Evolutionary conservation across 352 stramenopile genomes (phyloP), one percentile per base, ranked within the genome.

Genomic region (Globisporangium cederbergense): DNA sequence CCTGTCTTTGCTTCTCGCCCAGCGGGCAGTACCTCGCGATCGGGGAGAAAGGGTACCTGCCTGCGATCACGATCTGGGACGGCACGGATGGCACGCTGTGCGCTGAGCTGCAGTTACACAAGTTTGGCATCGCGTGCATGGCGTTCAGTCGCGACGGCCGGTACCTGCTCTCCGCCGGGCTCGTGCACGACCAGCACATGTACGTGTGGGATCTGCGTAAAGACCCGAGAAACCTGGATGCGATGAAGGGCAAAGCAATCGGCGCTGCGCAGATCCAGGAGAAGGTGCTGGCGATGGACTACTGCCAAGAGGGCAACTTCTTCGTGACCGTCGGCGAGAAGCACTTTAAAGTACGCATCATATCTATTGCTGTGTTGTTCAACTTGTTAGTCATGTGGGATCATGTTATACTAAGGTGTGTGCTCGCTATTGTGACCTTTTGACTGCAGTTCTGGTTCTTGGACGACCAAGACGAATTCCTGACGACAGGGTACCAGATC

Each of bases 31-130:
- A 82, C 67, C 72, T 97, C 4, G 89, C 88, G 6, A 94, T 96
- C 38, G 88, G 88, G n/a, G 86, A 97, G 71, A 90, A 90, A 73
- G 88, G 89, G 0, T 90, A 93, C 64, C 30, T 83, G 14, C 87
- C 88, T 4, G 78, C 88, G 1, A 93, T 97, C 54, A 95, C 87
- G 30, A 90, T 97, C 30, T 97, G 88, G 86, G 84, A 96, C 53
- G 77, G 86, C 28, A 74, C 72, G 16, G 79, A 89, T 50, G 88
- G 88, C 52, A 83, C 81, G 62, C 81, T 96, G 16, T 86, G 84
- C n/a, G 80, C 85, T 14, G 87, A 96, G 67, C 65, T 97, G 28
- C 86, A 94, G 67, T 62, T 72, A 8, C 87, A 97, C 67, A 81
- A 89, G 62, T 96, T 92, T 45, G 87, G 89, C 53, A 71, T 97